Conservation (phyloP, 2,329 filamentous ascomycete genomes). For the Clarireedia monteithiana region DNA sequence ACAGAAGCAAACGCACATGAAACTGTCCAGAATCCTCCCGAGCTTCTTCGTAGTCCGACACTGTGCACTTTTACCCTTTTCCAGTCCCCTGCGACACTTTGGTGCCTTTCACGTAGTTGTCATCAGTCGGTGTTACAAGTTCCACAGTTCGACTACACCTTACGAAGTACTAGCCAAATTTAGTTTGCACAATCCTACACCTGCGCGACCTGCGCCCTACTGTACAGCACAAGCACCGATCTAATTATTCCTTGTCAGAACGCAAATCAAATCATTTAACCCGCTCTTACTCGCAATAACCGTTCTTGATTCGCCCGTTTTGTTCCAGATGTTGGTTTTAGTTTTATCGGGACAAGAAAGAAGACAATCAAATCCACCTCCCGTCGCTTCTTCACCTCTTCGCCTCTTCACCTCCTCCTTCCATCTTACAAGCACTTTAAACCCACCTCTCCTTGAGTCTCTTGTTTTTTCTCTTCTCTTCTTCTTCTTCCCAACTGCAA, state of each 20-base stretch:
- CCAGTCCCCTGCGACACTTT: no score
- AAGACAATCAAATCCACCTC: not conserved
- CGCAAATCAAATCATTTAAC: not conserved
- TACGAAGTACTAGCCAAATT: not conserved
- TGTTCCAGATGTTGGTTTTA: not conserved
- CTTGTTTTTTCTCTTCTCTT: not conserved
- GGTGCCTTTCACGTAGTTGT: no score
- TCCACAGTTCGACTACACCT: no score
- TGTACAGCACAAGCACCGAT: not conserved
- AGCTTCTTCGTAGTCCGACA: no score
- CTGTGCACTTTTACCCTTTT: no score
- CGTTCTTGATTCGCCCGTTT: not conserved
- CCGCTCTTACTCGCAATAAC: not conserved
- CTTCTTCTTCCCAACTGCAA: conserved; percentile 6
- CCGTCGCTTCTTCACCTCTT: not conserved
- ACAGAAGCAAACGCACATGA: no score
- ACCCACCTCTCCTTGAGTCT: not conserved
- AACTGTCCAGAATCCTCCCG: no score
- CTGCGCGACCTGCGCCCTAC: no score
- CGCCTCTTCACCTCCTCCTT: not conserved
- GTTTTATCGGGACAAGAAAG: not conserved
- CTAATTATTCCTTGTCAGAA: no score
- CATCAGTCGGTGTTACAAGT: no score
- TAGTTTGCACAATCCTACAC: not conserved
- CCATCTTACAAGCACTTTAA: not conserved